Evolutionary conservation across 129 eudicot genomes (phyloP), one percentile per base, ranked within the genome.

Genomic region (Solidago caesia): DNA sequence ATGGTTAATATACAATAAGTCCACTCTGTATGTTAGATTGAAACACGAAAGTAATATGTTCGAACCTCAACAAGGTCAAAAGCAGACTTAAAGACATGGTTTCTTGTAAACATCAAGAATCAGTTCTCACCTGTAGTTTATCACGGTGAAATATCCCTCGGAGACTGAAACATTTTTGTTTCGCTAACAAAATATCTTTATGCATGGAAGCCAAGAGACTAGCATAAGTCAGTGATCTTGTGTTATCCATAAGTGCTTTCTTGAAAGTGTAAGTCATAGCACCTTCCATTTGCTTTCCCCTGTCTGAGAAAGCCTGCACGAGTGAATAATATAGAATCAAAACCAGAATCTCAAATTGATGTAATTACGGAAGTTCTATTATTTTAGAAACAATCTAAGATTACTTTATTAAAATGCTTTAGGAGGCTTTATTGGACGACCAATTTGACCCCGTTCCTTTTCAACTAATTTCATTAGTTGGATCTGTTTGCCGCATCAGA

Each of bases 241-340:
- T 73, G 13, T 79, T 82, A 1, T 75, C 84, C 60, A 10, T 14
- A 65, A 89, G 60, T 73, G 96, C 93, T 73, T 79, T 80, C 43
- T 66, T 82, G 59, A 92, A 89, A 62, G 87, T 81, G 79, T 64
- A 72, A 9, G 97, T 92, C 97, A 92, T 87, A 74, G 92, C 96
- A 67, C 97, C 97, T 64, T 78, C 83, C 93, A 87, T 87, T 49
- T 79, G 85, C 51, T 78, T 91, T 59, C 88, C 92, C 1, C 68
- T 9, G 8, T 80, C 68, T 44, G 92, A 82, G 83, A 89, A 83
- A 13, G 87, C 89, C 96, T 91, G 87, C 76, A 75, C 21, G 70
- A 71, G 58, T 67, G 39, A 53, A 52, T 6, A 52, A 51, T 72
- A 64, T 71, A 78, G 13, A 8, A 33, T 44, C 39, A 2, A 26